Conservation (phyloP, 208 protist genomes). For the Trichomonas vaginalis region DNA sequence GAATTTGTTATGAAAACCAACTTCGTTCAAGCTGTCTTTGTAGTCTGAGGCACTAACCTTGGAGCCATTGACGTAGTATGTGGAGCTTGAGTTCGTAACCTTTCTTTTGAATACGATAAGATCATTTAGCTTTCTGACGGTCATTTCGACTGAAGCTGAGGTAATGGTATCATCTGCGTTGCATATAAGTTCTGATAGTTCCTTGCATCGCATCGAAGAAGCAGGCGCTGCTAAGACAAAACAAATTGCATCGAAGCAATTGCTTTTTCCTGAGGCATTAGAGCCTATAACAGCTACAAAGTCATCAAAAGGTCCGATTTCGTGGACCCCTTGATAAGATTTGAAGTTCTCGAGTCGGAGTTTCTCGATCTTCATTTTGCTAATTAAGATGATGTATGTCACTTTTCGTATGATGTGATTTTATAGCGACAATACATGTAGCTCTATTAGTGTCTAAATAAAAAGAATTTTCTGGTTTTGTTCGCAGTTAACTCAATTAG, state of each 20-base stretch:
- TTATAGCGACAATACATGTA: too few relatives aligned
- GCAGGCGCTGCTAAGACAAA: background rate
- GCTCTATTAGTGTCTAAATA: too few relatives aligned
- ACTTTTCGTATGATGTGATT: too few relatives aligned
- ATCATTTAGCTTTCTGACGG: background rate
- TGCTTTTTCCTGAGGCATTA: background rate
- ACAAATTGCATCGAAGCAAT: slow-evolving; percentile 1
- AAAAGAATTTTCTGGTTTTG: too few relatives aligned
- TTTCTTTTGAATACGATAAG: background rate
- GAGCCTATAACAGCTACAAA: background rate
- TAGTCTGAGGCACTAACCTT: background rate
- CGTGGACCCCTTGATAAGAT: background rate
- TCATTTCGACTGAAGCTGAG: background rate
- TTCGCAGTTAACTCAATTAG: too few relatives aligned
- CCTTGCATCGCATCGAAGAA: background rate
- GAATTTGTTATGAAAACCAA: background rate
- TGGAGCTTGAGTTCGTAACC: background rate
- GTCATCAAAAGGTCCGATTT: background rate
- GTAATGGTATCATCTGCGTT: background rate
- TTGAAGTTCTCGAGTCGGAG: background rate
- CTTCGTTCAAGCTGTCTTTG: background rate
- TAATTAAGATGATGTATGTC: too few relatives aligned
- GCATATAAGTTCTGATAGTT: background rate
- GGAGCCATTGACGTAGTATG: background rate
- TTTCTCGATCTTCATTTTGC: background rate